Conservation (phyloP, 768 basidiomycete species). For the Mycena leptocephala region DNA sequence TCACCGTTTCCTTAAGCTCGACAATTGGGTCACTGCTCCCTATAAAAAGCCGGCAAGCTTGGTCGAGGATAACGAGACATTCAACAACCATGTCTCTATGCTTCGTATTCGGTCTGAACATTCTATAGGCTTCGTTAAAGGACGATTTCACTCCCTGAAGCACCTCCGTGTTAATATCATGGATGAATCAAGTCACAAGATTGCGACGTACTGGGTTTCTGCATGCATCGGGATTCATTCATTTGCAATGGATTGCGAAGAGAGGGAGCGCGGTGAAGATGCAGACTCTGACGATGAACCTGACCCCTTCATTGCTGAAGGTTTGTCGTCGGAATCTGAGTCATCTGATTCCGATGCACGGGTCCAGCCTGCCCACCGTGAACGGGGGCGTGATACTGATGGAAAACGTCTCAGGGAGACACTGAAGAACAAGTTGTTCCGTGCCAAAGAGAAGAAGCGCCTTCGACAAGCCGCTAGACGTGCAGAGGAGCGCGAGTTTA, state of each 20-base stretch:
- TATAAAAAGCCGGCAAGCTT: background rate
- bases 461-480: background rate
- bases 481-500: background rate
- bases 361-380: too few species aligned
- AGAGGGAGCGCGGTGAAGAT: slow-evolving; percentile 23
- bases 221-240: slow-evolving; percentile 45
- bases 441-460: background rate
- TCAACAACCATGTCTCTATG: slow-evolving; percentile 17
- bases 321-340: background rate
- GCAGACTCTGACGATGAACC: slow-evolving; percentile 2
- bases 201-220: slow-evolving; percentile 44
- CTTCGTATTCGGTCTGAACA: slow-evolving; percentile 15
- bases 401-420: background rate
- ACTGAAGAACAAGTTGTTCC: background rate
- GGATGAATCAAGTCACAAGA: slow-evolving; percentile 29
- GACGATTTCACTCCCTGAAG: slow-evolving; percentile 13
- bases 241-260: slow-evolving; percentile 41
- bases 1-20: background rate
- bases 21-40: background rate
- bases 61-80: background rate
- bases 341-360: background rate
- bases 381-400: background rate
- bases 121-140: slow-evolving; percentile 15
- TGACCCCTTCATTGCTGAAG: slow-evolving; percentile 6
- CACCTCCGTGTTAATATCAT: background rate